Conservation (phyloP, 805 yeast species). For the Spencermartinsiella europaea region DNA sequence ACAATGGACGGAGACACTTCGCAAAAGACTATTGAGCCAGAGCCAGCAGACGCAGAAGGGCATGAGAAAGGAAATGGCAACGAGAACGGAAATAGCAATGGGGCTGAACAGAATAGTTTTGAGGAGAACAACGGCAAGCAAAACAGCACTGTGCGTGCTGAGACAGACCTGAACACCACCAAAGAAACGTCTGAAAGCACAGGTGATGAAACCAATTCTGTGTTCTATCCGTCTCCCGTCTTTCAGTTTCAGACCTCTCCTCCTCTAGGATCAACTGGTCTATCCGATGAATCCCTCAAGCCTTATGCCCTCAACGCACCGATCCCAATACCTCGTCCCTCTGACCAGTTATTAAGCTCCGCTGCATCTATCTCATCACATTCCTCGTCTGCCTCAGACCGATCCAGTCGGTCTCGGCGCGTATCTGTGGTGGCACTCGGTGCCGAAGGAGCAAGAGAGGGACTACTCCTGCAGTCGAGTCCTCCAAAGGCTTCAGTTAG, state of each 20-base stretch:
- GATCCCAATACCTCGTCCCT: background rate
- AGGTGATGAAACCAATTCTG: background rate
- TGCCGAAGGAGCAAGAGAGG: background rate
- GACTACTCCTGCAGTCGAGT: background rate
- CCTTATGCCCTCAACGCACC: background rate
- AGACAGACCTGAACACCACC: background rate
- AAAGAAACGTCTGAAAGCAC: background rate
- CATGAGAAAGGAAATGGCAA: background rate
- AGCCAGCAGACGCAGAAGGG: background rate
- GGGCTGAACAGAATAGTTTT: background rate
- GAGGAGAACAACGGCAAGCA: background rate
- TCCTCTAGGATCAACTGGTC: background rate
- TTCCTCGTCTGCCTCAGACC: background rate
- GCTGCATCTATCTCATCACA: background rate
- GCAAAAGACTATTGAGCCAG: too few relatives aligned
- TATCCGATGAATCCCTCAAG: background rate
- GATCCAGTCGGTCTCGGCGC: background rate
- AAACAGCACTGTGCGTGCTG: too few relatives aligned
- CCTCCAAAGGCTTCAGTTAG: background rate
- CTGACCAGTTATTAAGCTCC: background rate
- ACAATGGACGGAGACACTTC: too few relatives aligned
- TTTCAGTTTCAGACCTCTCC: background rate
- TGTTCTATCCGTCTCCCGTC: background rate
- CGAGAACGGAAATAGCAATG: background rate
- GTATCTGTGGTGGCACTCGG: background rate